Base-by-base conservation (phyloP, 2,329 filamentous ascomycete species). In the Fusarium coicis region DNA sequence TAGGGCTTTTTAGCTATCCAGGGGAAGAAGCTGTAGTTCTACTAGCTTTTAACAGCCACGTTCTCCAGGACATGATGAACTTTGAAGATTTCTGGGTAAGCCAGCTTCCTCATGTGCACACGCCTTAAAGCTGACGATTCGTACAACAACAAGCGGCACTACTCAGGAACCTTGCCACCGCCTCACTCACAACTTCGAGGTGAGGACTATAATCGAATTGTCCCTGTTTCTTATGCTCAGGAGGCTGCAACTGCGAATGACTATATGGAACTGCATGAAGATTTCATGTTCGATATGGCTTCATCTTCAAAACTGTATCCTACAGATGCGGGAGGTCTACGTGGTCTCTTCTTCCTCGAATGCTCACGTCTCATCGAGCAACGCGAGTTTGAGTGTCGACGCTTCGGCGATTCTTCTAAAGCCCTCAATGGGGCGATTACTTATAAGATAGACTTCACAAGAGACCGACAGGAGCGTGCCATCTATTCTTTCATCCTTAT, bases 401-500 rank as follows among this genome's bases (percentile, higher is more conserved):
- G 77, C 10, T 77, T 78, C 46, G 72, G 73, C 9, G 78, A 81
- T 23, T 80, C 79, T 44, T 78, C 77, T 14, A 75, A 77, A 10
- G 78, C 81, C 63, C 69, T 82, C 15, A 77, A 81, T 63, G 74
- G 76, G 15, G 74, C 76, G 30, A 71, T 80, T 36, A 71, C 66
- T 16, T 83, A 81, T 67, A 83, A 83, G 56, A 79, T 85, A 58
- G 79, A 82, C 61, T 81, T 79, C 44, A 83, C 81, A 26, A 84
- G 84, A 54, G 84, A 85, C 73, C 79, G 83, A 21, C 84, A 87
- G 60, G 85, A 86, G 61, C 82, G 83, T 42, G 84, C 85, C 52
- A 84, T 87, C 55, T 86, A 86, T 66, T 84, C 83, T 44, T 87
- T 87, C 64, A 87, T 86, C 9, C 81, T 87, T 54, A 84, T 86